phyloP scores from a whole-genome alignment of 2,329 filamentous ascomycete species.

The Neofusicoccum sp. region DNA sequence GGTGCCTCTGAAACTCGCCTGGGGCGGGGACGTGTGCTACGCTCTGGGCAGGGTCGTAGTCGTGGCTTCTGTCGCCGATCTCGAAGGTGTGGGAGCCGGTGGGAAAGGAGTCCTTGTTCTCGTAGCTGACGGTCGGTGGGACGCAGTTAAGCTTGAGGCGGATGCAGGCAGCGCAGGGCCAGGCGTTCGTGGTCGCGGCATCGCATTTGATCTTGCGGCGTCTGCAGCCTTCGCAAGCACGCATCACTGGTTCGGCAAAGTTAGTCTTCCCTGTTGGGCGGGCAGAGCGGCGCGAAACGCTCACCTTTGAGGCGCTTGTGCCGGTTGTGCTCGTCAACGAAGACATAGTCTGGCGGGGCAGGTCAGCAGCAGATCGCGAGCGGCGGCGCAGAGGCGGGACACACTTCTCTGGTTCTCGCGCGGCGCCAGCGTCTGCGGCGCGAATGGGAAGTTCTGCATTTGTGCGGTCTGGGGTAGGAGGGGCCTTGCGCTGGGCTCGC shows the following conservation, averaged over 20 bases:
- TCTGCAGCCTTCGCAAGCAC: constrained; percentile 92
- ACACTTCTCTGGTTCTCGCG: constrained; percentile 83
- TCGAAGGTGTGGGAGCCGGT: constrained; percentile 41
- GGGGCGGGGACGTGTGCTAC: constrained; percentile 36
- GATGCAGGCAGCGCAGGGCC: constrained; percentile 93
- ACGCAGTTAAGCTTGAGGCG: constrained; percentile 91
- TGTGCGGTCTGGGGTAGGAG: constrained; percentile 65
- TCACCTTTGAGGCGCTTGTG: constrained; percentile 92
- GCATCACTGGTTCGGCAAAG: constrained; percentile 67
- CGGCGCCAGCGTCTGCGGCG: constrained; percentile 61
- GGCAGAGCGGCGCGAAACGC: constrained; percentile 28
- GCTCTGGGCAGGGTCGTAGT: constrained; percentile 32
- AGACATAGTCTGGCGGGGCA: constrained; percentile 78
- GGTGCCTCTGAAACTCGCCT: constrained; percentile 40
- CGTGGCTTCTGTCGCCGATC: constrained; percentile 38
- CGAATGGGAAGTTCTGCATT: constrained; percentile 76
- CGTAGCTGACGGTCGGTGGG: constrained; percentile 77
- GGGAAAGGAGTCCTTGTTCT: constrained; percentile 53
- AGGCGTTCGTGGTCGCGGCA: constrained; percentile 92
- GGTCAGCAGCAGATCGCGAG: constrained; percentile 21
- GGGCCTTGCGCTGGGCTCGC: constrained; percentile 60
- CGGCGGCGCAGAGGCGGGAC: constrained; percentile 30
- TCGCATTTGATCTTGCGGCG: constrained; percentile 98
- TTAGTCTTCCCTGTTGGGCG: constrained; percentile 17
- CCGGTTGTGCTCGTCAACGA: constrained; percentile 97